phyloP scores from a whole-genome alignment of 345 rosid genomes.

The Pistacia atlantica region DNA sequence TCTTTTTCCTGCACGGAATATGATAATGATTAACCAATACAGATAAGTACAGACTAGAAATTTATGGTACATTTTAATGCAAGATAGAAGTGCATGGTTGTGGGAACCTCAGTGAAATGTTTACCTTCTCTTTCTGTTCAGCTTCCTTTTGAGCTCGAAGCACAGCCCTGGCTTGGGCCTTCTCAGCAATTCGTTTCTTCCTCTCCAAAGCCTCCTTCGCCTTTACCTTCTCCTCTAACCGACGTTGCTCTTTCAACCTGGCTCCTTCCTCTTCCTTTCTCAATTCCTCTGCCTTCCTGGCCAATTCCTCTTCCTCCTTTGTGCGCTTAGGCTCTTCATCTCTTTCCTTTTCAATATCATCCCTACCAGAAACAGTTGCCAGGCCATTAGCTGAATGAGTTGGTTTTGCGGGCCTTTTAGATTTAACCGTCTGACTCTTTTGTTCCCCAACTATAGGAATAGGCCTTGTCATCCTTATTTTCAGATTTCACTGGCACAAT shows the following conservation, averaged over 20 bases:
- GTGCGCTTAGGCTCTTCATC: conserved; percentile 54
- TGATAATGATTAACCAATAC: neutral
- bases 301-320: conserved; percentile 78
- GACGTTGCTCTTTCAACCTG: conserved; percentile 58
- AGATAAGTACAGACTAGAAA: neutral
- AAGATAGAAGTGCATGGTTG: neutral
- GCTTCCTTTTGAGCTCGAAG: conserved; percentile 75
- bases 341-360: conserved; percentile 43
- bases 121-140: conserved; percentile 77
- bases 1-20: conserved; percentile 64
- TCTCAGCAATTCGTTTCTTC: conserved; percentile 68
- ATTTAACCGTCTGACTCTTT: conserved; percentile 44
- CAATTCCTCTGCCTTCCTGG: conserved; percentile 73
- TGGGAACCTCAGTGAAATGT: conserved; percentile 8
- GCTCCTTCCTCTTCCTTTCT: conserved; percentile 69
- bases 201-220: conserved; percentile 83
- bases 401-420: conserved; percentile 41
- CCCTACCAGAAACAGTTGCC: conserved; percentile 38
- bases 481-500: conserved; percentile 34
- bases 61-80: neutral
- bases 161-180: conserved; percentile 75
- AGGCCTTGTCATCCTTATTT: conserved; percentile 34
- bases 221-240: conserved; percentile 74
- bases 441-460: conserved; percentile 37
- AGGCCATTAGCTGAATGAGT: conserved; percentile 30